phyloP scores from a whole-genome alignment of 768 basidiomycete species.

The Lentinula raphanica region DNA sequence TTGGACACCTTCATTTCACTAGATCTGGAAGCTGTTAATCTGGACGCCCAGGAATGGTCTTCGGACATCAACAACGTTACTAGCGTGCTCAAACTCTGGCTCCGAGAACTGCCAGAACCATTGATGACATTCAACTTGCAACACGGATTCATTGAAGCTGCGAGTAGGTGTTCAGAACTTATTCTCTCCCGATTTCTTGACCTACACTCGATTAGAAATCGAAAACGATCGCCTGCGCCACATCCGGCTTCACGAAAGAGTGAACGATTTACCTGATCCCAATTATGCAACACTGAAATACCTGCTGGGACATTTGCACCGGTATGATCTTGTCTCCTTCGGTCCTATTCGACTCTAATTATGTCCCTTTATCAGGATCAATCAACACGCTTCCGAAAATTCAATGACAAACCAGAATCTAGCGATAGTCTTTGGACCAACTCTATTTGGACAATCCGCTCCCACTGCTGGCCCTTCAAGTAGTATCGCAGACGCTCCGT shows the following conservation, averaged over 20 bases:
- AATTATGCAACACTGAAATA: conserved; percentile 97
- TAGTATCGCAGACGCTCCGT: conserved; percentile 59
- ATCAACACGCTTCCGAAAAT: conserved; percentile 70
- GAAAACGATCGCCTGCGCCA: conserved; percentile 95
- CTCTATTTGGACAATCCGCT: conserved; percentile 74
- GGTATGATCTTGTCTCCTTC: conserved; percentile 35
- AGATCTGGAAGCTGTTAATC: conserved; percentile 84
- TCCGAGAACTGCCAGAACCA: conserved; percentile 93
- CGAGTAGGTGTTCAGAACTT: conserved; percentile 54
- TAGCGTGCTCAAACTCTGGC: conserved; percentile 93
- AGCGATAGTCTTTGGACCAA: conserved; percentile 97
- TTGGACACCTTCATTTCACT: conserved; percentile 10
- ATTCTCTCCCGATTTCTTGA: background rate
- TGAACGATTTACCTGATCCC: conserved; percentile 97
- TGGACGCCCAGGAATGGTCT: conserved; percentile 86
- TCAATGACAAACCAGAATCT: conserved; percentile 92
- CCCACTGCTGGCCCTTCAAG: conserved; percentile 36
- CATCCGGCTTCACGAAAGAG: conserved; percentile 92
- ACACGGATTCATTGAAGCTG: conserved; percentile 91
- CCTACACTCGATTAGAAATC: conserved; percentile 44
- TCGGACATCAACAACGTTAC: conserved; percentile 94
- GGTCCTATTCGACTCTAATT: conserved; percentile 3
- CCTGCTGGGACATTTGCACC: conserved; percentile 90
- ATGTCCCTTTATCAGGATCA: conserved; percentile 48
- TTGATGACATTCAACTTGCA: conserved; percentile 80